Conservation (phyloP, 2,329 filamentous ascomycete species). For the Cytospora schulzeri region DNA sequence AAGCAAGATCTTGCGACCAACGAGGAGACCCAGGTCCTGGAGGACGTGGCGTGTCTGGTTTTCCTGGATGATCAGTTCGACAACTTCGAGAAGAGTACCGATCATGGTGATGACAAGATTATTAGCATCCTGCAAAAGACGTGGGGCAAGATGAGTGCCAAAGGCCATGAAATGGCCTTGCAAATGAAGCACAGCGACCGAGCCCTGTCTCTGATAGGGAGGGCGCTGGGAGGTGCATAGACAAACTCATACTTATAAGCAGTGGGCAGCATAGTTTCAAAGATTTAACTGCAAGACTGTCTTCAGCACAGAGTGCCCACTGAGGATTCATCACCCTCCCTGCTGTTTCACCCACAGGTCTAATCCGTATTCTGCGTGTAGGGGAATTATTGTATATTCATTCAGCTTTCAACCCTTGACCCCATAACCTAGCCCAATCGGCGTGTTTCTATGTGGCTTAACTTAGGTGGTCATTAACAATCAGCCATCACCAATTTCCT, state of each 20-base stretch:
- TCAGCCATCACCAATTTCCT: background rate
- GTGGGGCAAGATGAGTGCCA: constrained; percentile 73
- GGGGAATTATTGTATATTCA: background rate
- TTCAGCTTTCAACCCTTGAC: background rate
- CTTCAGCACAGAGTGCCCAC: background rate
- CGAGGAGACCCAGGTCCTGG: constrained; percentile 71
- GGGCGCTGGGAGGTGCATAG: constrained; percentile 51
- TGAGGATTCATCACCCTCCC: background rate
- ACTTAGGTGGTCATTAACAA: background rate
- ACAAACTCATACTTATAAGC: background rate
- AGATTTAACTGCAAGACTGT: background rate
- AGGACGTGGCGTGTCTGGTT: constrained; percentile 85
- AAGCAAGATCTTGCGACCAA: constrained; percentile 71
- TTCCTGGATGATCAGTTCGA: constrained; percentile 89
- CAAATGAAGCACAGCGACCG: constrained; percentile 65
- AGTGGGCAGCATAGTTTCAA: too few species aligned
- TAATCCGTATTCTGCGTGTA: background rate
- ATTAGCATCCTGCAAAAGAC: constrained; percentile 71
- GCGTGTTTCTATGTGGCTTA: background rate
- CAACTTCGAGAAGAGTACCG: constrained; percentile 68
- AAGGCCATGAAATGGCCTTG: constrained; percentile 65
- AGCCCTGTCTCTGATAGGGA: constrained; percentile 62
- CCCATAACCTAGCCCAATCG: background rate
- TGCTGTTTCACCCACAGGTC: background rate
- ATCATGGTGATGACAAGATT: constrained; percentile 75